These are phyloP conservation scores for Verticillium nubilum DNA, from an alignment of 2,329 filamentous ascomycete species.

Conservation along the genomic window DNA sequence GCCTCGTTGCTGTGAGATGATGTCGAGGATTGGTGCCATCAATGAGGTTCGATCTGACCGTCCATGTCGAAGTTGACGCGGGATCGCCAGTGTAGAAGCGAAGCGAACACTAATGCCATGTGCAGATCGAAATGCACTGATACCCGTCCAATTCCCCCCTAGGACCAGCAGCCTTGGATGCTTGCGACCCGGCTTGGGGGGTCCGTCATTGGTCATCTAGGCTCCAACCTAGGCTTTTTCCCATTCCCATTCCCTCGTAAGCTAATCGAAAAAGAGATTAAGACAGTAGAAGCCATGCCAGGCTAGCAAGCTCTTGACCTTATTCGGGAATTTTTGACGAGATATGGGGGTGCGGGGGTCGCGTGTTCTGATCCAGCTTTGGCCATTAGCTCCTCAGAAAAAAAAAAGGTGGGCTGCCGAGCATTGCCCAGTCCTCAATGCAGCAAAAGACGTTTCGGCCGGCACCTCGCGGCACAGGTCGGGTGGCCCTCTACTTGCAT, in stretches of 20 bases:
- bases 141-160: background rate
- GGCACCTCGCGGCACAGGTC: background rate
- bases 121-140: background rate
- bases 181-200: background rate
- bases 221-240: background rate
- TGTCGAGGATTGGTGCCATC: too few species aligned
- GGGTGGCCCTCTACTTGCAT: background rate
- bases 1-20: too few species aligned
- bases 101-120: background rate
- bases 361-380: background rate
- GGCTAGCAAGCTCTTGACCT: conserved; percentile 23
- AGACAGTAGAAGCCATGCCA: background rate
- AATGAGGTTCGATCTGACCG: background rate
- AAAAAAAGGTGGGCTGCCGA: background rate
- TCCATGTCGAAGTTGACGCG: background rate
- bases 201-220: background rate
- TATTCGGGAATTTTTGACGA: conserved; percentile 15
- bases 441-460: background rate
- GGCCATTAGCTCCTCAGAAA: background rate
- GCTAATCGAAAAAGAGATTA: conserved; percentile 10
- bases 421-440: background rate
- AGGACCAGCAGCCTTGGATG: background rate
- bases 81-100: background rate
- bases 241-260: background rate
- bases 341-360: background rate